A percentile compares a stretch with the other conserved stretches of the same genome.
These are phyloP conservation scores for Ascobolus immersus DNA, from an alignment of 495 filamentous ascomycete species.

Conservation along the genomic window DNA sequence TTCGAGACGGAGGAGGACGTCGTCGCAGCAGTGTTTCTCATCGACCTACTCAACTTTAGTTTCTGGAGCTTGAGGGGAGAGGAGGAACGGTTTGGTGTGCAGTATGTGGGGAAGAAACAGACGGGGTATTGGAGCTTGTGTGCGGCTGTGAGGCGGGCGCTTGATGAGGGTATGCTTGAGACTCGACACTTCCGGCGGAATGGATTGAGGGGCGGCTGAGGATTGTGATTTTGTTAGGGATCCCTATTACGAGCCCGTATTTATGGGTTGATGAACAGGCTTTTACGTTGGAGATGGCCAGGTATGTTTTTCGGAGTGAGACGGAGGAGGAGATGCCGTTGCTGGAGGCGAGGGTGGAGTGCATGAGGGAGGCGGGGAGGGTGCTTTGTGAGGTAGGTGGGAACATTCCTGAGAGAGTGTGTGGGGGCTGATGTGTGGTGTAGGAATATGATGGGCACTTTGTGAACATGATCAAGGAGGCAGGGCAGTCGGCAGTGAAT, in stretches of 20 bases:
- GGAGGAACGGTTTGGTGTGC: constrained; percentile 46
- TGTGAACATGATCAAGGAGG: constrained; percentile 44
- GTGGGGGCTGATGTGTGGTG: too few relatives aligned
- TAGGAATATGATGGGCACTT: constrained; percentile 61
- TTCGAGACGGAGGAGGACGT: constrained; percentile 46
- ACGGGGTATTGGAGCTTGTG: constrained; percentile 93
- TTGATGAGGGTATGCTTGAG: constrained; percentile 43
- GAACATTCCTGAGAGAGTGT: too few relatives aligned
- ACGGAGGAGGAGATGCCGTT: constrained; percentile 74
- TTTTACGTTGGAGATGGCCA: constrained; percentile 48
- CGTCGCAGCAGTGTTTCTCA: constrained; percentile 78
- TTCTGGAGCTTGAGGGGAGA: constrained; percentile 61
- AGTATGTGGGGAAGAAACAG: constrained; percentile 56
- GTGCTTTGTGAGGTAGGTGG: constrained; percentile 55
- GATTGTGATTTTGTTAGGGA: constrained; percentile 24
- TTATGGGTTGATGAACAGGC: constrained; percentile 63
- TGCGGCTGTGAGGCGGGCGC: constrained; percentile 55
- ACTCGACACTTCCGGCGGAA: neutral
- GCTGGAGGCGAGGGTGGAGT: constrained; percentile 47
- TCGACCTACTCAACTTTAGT: constrained; percentile 89
- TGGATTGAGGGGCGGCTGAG: neutral
- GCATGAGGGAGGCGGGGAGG: constrained; percentile 60
- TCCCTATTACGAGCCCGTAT: constrained; percentile 67
- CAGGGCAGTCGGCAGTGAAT: constrained; percentile 52
- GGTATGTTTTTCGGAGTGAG: constrained; percentile 59